Evolutionary conservation across 352 stramenopile genomes (phyloP).

Genomic region (Globisporangium takayamanum): DNA sequence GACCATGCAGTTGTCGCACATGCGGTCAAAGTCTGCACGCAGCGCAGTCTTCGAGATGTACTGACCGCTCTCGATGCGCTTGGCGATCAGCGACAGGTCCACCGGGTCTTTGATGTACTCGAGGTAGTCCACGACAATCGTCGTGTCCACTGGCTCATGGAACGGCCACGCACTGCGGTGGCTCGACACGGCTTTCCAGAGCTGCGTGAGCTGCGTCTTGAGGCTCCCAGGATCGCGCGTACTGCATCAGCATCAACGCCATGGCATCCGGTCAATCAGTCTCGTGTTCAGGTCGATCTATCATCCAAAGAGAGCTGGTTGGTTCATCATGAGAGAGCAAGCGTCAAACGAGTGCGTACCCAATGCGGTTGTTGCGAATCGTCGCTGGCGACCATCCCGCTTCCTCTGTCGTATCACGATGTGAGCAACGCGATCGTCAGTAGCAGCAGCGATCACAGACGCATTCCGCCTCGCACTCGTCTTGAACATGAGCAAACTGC

Average conservation of each 20-base stretch:
- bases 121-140: conserved; percentile 95
- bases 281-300: not conserved
- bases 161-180: conserved; percentile 97
- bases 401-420: conserved; percentile 46
- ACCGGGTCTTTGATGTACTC: conserved; percentile 96
- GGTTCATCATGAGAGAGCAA: not conserved
- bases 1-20: conserved; percentile 96
- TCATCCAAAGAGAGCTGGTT: not conserved
- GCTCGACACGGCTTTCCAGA: conserved; percentile 90
- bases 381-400: conserved; percentile 76
- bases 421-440: conserved; percentile 3
- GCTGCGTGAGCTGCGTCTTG: conserved; percentile 78
- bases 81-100: conserved; percentile 78
- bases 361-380: conserved; percentile 84
- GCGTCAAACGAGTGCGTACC: conserved; percentile 25
- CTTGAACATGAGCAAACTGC: not conserved
- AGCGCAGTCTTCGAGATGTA: conserved; percentile 92
- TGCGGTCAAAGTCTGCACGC: conserved; percentile 92
- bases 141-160: conserved; percentile 94
- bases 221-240: conserved; percentile 75
- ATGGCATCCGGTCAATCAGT: not conserved
- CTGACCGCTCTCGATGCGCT: conserved; percentile 69
- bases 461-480: not conserved
- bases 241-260: conserved; percentile 11
- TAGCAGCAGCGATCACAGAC: not conserved